Evolutionary conservation across 495 filamentous ascomycete genomes (phyloP).

Genomic region (Penicillium taxi): DNA sequence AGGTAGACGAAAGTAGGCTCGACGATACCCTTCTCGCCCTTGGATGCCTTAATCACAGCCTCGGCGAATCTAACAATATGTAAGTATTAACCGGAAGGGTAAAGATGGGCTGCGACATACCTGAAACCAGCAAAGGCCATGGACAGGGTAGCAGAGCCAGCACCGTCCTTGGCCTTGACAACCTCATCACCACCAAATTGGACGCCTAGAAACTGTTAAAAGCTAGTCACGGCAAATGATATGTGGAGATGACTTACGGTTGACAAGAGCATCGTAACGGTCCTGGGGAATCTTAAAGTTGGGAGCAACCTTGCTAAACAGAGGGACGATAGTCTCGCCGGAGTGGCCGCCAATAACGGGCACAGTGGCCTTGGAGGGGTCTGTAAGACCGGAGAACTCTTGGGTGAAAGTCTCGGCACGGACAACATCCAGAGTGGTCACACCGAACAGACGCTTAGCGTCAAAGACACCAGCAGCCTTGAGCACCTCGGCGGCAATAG

Average conservation of each 20-base stretch:
- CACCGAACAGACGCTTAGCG: conserved; percentile 89
- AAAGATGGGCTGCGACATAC: conserved; percentile 41
- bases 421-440: conserved; percentile 96
- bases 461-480: conserved; percentile 90
- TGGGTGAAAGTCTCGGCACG: conserved; percentile 95
- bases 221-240: neutral
- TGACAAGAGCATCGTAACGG: conserved; percentile 76
- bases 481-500: conserved; percentile 92
- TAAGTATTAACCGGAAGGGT: conserved; percentile 16
- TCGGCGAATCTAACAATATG: conserved; percentile 70
- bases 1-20: conserved; percentile 95
- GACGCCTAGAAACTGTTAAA: conserved; percentile 48
- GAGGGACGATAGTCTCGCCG: conserved; percentile 93
- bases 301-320: conserved; percentile 86
- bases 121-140: conserved; percentile 97
- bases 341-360: conserved; percentile 97
- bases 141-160: conserved; percentile 89
- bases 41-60: conserved; percentile 77
- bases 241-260: conserved; percentile 50
- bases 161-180: conserved; percentile 93
- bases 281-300: conserved; percentile 72
- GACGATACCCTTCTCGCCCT: conserved; percentile 83
- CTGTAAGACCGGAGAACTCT: conserved; percentile 69
- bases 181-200: conserved; percentile 99
- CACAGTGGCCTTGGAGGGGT: conserved; percentile 71